Percentiles rank a stretch among this genome's conserved stretches.
These are phyloP conservation scores for Russula virescens DNA, from an alignment of 768 basidiomycete species.

Conservation along the genomic window DNA sequence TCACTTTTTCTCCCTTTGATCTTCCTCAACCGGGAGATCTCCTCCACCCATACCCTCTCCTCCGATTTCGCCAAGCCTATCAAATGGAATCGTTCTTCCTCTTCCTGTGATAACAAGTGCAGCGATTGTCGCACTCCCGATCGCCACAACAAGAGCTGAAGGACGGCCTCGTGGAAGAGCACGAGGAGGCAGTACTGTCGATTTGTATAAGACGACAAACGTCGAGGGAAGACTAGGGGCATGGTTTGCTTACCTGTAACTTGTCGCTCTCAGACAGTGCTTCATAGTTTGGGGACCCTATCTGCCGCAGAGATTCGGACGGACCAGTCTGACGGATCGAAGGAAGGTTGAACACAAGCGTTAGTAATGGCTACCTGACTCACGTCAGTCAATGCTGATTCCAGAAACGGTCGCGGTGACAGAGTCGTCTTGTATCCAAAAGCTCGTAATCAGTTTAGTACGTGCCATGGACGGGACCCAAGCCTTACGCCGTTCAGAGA, in stretches of 20 bases:
- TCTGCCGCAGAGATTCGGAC: conserved; percentile 7
- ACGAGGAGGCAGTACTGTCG: conserved; percentile 67
- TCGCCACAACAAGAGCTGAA: conserved; percentile 73
- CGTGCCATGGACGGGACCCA: not conserved
- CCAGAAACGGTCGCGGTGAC: not conserved
- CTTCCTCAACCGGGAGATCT: conserved; percentile 42
- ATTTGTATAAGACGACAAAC: not conserved
- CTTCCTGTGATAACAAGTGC: conserved; percentile 43
- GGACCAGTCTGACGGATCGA: conserved; percentile 4
- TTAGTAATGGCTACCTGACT: not conserved
- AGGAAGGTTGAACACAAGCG: not conserved
- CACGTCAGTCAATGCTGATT: conserved; percentile 3
- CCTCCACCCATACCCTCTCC: conserved; percentile 66
- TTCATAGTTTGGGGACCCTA: conserved; percentile 21
- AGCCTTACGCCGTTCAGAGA: conserved; percentile 4
- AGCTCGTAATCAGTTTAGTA: not conserved
- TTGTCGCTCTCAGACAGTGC: conserved; percentile 21
- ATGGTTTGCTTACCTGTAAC: conserved; percentile 17
- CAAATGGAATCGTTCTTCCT: conserved; percentile 52
- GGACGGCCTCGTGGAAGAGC: conserved; percentile 62
- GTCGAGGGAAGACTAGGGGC: not conserved
- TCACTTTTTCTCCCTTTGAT: conserved; percentile 22
- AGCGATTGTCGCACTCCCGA: conserved; percentile 48
- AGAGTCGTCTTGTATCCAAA: not conserved
- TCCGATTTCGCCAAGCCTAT: conserved; percentile 42